phyloP scores from a whole-genome alignment of 2,329 filamentous ascomycete genomes.

The Magnaporthiopsis incrustans region DNA sequence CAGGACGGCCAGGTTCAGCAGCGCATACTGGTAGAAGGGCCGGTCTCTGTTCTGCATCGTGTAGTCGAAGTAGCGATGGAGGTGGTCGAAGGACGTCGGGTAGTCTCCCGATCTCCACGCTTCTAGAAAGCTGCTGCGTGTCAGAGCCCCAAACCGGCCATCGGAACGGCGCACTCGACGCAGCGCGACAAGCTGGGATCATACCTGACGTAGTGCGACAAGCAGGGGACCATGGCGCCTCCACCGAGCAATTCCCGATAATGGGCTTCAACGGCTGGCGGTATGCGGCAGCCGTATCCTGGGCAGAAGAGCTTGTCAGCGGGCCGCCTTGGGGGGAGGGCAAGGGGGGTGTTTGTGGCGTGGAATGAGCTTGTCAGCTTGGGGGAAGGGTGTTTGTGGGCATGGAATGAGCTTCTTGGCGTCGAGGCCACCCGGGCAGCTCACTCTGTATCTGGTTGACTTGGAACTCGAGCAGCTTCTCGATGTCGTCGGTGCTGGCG shows the following conservation, averaged over 20 bases:
- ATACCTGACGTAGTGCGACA: conserved; percentile 68
- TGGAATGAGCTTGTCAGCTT: background rate
- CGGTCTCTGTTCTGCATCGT: conserved; percentile 80
- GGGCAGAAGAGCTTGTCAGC: background rate
- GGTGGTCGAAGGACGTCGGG: conserved; percentile 77
- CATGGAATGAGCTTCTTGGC: too few relatives aligned
- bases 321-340: too few relatives aligned
- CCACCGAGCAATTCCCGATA: conserved; percentile 62
- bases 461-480: conserved; percentile 77
- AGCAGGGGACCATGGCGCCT: conserved; percentile 59
- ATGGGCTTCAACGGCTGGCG: conserved; percentile 62
- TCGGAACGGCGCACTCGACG: too few relatives aligned
- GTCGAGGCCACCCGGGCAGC: too few relatives aligned
- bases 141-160: background rate
- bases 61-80: conserved; percentile 96
- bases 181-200: conserved; percentile 6
- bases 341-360: too few relatives aligned
- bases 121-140: conserved; percentile 70
- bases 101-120: conserved; percentile 89
- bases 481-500: conserved; percentile 71
- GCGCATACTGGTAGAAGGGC: conserved; percentile 86
- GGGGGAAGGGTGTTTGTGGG: too few relatives aligned
- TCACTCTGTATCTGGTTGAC: conserved; percentile 77
- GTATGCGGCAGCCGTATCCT: conserved; percentile 73
- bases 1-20: conserved; percentile 86